phyloP scores from a whole-genome alignment of 2,329 filamentous ascomycete species.

The Neopestalotiopsis clavispora region DNA sequence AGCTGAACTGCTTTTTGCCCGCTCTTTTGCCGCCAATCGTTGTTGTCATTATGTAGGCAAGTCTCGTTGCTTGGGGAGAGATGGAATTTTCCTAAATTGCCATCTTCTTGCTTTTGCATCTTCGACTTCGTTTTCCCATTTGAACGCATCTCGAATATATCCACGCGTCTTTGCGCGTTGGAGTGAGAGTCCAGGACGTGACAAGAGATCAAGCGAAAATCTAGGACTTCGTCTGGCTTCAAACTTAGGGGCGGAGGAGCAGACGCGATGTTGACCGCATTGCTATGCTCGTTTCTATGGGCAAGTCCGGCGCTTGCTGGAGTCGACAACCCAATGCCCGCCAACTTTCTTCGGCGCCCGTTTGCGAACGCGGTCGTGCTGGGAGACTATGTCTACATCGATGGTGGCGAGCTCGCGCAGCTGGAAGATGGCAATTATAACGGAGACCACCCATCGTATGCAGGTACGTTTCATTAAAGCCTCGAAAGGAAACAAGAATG shows the following conservation, averaged over 20 bases:
- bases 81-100: too few species aligned
- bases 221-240: neutral
- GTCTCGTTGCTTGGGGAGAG: neutral
- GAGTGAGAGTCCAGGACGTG: neutral
- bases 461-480: conserved; percentile 24
- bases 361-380: conserved; percentile 30
- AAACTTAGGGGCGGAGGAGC: neutral
- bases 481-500: neutral
- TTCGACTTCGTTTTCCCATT: neutral
- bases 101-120: neutral
- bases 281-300: neutral
- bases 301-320: neutral
- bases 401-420: conserved; percentile 41
- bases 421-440: conserved; percentile 29
- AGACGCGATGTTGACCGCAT: neutral
- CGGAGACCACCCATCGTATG: conserved; percentile 27
- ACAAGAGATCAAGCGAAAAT: neutral
- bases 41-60: neutral
- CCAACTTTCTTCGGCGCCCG: neutral
- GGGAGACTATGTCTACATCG: conserved; percentile 43
- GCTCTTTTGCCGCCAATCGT: neutral
- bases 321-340: conserved; percentile 4
- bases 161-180: neutral
- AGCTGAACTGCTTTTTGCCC: neutral
- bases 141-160: neutral